Conservation (phyloP, 2,329 filamentous ascomycete genomes). For the Penicillium sp. region DNA sequence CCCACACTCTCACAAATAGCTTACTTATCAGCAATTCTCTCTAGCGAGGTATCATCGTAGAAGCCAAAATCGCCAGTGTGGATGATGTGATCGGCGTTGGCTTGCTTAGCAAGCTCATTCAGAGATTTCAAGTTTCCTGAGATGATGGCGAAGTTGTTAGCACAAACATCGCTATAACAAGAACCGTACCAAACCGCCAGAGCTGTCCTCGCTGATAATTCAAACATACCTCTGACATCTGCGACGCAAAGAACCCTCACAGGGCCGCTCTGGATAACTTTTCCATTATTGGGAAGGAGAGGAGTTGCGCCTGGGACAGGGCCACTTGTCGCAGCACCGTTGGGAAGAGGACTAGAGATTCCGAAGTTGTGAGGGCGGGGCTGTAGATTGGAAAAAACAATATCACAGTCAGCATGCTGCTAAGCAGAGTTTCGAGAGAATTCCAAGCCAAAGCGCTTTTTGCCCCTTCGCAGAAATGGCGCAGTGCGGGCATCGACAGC, state of each 20-base stretch:
- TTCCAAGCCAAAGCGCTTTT: not conserved
- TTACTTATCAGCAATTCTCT: conserved; percentile 97
- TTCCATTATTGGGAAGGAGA: conserved; percentile 49
- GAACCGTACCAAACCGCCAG: too few relatives aligned
- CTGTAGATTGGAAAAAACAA: conserved; percentile 22
- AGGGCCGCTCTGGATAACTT: conserved; percentile 46
- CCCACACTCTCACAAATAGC: conserved; percentile 58
- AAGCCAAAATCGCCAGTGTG: conserved; percentile 99
- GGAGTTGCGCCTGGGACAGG: conserved; percentile 45
- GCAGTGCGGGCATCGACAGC: conserved; percentile 12
- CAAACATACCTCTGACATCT: conserved; percentile 45
- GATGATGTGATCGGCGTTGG: conserved; percentile 94
- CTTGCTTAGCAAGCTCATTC: conserved; percentile 93
- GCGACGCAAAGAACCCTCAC: conserved; percentile 48
- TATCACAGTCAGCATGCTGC: conserved; percentile 20
- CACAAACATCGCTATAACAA: not conserved
- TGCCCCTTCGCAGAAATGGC: not conserved
- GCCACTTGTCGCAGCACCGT: conserved; percentile 40
- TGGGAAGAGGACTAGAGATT: conserved; percentile 44
- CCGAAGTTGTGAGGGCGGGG: conserved; percentile 43
- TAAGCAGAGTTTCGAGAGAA: not conserved
- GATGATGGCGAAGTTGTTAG: not conserved
- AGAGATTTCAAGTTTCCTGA: conserved; percentile 89
- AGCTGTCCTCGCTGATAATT: too few relatives aligned
- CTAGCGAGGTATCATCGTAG: conserved; percentile 92